phyloP scores from a whole-genome alignment of 192 early-diverging fungal genomes.

The Backusella westeae region DNA sequence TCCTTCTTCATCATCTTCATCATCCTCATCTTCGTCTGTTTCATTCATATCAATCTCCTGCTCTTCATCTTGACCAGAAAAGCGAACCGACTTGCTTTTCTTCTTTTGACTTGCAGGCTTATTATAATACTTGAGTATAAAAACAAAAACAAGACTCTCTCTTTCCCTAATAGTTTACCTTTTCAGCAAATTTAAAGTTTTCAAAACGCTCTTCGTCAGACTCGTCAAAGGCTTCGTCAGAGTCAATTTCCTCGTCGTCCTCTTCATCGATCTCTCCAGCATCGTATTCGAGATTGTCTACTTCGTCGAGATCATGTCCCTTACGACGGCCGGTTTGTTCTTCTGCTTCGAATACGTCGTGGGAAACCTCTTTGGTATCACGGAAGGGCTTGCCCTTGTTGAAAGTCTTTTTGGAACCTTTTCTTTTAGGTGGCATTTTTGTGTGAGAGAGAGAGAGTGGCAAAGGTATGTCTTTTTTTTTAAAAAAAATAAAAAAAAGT shows the following conservation, averaged over 20 bases:
- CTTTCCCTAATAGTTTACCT: constrained; percentile 21
- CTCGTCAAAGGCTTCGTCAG: constrained; percentile 87
- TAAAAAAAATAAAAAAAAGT: background rate
- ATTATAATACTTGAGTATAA: background rate
- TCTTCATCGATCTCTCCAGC: constrained; percentile 75
- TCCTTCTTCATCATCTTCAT: constrained; percentile 29
- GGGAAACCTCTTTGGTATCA: background rate
- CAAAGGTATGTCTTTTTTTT: background rate
- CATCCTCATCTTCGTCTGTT: constrained; percentile 40
- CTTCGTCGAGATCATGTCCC: constrained; percentile 53
- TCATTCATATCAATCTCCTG: constrained; percentile 32
- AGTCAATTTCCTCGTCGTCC: constrained; percentile 94
- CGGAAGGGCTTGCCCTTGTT: background rate
- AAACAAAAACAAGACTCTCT: background rate
- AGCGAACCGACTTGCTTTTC: constrained; percentile 20
- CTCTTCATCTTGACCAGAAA: constrained; percentile 6
- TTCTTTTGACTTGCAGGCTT: constrained; percentile 13
- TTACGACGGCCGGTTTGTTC: constrained; percentile 42
- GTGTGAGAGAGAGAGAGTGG: background rate
- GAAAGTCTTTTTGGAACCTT: background rate
- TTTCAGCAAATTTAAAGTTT: constrained; percentile 61
- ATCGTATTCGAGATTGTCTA: constrained; percentile 71
- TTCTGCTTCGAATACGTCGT: constrained; percentile 44
- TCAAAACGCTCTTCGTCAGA: constrained; percentile 84
- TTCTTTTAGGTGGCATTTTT: constrained; percentile 2